Base-by-base conservation (phyloP, 1,139 yeast species). In the Pichia sp. region DNA sequence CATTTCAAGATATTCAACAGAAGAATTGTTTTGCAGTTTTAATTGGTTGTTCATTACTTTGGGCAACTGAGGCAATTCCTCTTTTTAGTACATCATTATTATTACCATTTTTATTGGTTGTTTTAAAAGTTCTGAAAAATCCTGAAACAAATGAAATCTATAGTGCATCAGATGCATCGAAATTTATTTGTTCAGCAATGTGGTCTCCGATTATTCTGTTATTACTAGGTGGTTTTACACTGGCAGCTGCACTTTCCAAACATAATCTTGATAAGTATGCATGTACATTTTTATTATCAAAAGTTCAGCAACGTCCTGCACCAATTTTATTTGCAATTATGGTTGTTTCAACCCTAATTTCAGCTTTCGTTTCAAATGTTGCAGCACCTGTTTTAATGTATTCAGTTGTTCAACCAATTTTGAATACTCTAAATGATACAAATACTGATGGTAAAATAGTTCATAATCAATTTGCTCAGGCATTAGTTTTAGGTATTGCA, bases 341-440 rank as follows among this genome's bases (percentile, higher is more conserved):
- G 97, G 68, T 75, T 40, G 92, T 90, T 41, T 87, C 96, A 0
- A 70, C 89, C 39, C 80, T 90, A 56, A 78, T 86, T 41, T 81
- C 95, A 11, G 90, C 92, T 89, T 90, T 96, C 95, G 92, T 90
- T 41, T 84, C 95, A 22, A 90, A 90, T 61, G 97, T 90, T 37
- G 97, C 97, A 1, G 92, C 97, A 0, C 97, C 97, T 0, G 97
- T 90, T 2, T 72, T 90, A 48, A 85, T 95, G 65, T 87, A 76
- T 60, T 87, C 96, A 2, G 83, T 90, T 54, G 83, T 92, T 48
- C 96, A 87, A 62, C 96, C 97, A 0, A 70, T 90, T 35, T 69
- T 90, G 55, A 75, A 95, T 56, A 84, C 94, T 0, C 66, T 89
- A 37, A 95, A 96, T 22, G 79, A 85, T 39, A 80, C 80, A 6